Evolutionary conservation across 345 rosid species (phyloP).

Genomic region (Nephelium lappaceum): DNA sequence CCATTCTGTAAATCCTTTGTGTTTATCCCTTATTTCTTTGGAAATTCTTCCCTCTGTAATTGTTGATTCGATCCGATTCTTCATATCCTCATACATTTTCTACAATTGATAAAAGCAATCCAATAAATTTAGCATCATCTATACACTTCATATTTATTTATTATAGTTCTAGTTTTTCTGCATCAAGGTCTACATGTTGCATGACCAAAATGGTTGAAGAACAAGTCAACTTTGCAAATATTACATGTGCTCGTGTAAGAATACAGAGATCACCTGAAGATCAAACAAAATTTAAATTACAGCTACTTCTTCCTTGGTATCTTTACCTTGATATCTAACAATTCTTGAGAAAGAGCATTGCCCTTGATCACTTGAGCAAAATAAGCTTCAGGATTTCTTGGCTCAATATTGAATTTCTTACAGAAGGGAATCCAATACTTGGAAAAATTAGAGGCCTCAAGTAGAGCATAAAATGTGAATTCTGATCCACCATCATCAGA

Average conservation of each 20-base stretch:
- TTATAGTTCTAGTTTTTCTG: too few species aligned
- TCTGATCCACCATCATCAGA: slow-evolving; percentile 51
- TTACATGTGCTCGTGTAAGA: too few species aligned
- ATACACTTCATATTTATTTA: slow-evolving; percentile 22
- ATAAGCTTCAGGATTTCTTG: slow-evolving; percentile 38
- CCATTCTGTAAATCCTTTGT: slow-evolving; percentile 46
- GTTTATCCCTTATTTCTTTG: slow-evolving; percentile 23
- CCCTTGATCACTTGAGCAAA: slow-evolving; percentile 12
- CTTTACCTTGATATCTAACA: slow-evolving; percentile 21
- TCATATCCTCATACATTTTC: slow-evolving; percentile 34
- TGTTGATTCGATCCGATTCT: slow-evolving; percentile 24
- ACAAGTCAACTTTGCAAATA: too few species aligned
- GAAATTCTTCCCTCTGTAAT: slow-evolving; percentile 25
- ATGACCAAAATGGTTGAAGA: too few species aligned
- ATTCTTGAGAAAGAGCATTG: slow-evolving; percentile 6
- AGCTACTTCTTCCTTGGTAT: too few species aligned
- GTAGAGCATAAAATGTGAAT: slow-evolving; percentile 40
- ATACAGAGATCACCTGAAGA: too few species aligned
- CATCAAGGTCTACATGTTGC: too few species aligned
- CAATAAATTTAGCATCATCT: background rate
- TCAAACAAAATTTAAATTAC: too few species aligned
- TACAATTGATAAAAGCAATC: background rate
- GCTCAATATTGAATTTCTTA: slow-evolving; percentile 25
- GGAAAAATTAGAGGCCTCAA: slow-evolving; percentile 42
- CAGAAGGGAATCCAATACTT: slow-evolving; percentile 45